Percentiles rank a stretch among this genome's conserved stretches.
These are phyloP conservation scores for Trichophyton verrucosum DNA, from an alignment of 2,329 filamentous ascomycete genomes.

Conservation along the genomic window DNA sequence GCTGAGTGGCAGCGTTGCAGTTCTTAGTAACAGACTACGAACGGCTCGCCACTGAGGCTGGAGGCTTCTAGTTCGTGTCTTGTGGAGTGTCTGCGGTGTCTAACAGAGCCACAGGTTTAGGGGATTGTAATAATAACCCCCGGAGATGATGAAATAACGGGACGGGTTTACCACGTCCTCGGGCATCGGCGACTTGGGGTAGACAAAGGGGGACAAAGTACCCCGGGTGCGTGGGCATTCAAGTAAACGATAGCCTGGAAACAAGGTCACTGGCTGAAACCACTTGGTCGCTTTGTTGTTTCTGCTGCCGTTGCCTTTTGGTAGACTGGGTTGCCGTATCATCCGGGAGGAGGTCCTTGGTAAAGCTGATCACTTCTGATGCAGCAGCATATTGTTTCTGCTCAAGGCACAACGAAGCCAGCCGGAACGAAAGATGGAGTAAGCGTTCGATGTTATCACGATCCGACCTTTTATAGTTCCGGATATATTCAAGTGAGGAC, in stretches of 20 bases:
- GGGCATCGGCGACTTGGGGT: no score
- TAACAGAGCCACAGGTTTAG: no score
- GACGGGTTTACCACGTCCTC: no score
- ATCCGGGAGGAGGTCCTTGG: conserved; percentile 23
- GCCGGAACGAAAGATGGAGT: conserved; percentile 26
- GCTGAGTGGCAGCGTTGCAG: not conserved
- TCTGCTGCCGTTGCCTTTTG: not conserved
- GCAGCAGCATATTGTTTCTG: conserved; percentile 22
- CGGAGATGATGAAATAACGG: no score
- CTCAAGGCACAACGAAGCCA: conserved; percentile 27
- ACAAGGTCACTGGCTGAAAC: not conserved
- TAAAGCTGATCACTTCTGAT: conserved; percentile 19
- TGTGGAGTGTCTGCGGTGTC: not conserved
- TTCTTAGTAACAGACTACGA: not conserved
- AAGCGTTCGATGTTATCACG: conserved; percentile 19
- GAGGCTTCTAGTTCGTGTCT: not conserved
- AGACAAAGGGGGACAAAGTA: not conserved
- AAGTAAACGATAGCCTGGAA: not conserved
- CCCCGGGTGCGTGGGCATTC: not conserved
- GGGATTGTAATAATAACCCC: no score
- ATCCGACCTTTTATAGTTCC: conserved; percentile 15
- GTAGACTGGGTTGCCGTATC: conserved; percentile 4
- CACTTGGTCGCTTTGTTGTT: not conserved
- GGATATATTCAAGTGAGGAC: conserved; percentile 22
- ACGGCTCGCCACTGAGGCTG: conserved; percentile 2